phyloP scores from a whole-genome alignment of 2,329 filamentous ascomycete species.

The Apiospora hydei region DNA sequence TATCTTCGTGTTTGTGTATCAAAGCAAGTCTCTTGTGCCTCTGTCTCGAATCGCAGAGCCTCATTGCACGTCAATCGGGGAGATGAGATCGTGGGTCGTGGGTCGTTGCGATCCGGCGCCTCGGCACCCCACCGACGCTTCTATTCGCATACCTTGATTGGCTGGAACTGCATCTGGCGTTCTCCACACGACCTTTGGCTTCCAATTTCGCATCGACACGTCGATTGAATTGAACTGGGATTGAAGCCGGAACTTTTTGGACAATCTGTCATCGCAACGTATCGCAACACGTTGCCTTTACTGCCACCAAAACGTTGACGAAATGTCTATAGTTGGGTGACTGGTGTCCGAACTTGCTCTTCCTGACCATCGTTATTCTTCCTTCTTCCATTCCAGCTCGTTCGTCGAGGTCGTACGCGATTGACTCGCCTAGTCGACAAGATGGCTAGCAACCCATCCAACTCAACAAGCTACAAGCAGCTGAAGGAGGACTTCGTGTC shows the following conservation, averaged over 20 bases:
- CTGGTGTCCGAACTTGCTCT: slow-evolving; percentile 43
- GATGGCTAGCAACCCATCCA: slow-evolving; percentile 43
- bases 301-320: neutral
- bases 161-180: neutral
- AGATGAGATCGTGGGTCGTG: neutral
- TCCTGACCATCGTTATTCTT: slow-evolving; percentile 32
- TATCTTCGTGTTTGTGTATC: too few relatives aligned
- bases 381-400: neutral
- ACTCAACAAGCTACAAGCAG: slow-evolving; percentile 76
- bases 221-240: neutral
- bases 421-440: slow-evolving; percentile 11
- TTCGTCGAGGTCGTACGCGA: neutral
- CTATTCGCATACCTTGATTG: neutral
- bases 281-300: slow-evolving; percentile 26
- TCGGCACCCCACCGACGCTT: neutral
- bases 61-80: neutral
- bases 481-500: slow-evolving; percentile 97
- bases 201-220: slow-evolving; percentile 2
- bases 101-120: neutral
- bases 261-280: slow-evolving; percentile 17
- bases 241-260: slow-evolving; percentile 18
- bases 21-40: too few relatives aligned
- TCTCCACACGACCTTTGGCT: neutral
- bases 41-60: neutral
- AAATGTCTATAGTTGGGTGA: neutral